Evolutionary conservation across 2,329 filamentous ascomycete genomes (phyloP).

Genomic region (Diaporthe aspalathi): DNA sequence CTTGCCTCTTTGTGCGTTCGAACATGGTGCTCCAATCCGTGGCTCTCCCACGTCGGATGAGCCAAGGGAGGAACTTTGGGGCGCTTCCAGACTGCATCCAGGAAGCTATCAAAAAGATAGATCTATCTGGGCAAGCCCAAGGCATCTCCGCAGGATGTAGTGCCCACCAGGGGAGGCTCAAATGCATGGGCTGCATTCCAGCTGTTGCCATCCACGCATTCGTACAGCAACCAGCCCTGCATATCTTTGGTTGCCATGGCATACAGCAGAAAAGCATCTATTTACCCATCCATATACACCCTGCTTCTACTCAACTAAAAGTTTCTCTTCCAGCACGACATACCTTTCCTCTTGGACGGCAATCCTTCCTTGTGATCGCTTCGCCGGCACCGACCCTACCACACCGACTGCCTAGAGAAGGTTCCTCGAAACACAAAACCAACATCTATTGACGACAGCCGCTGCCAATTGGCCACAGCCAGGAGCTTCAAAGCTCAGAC

Average conservation of each 20-base stretch:
- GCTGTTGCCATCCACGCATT: constrained; percentile 38
- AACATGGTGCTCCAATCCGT: constrained; percentile 24
- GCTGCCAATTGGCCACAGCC: neutral
- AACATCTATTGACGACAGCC: neutral
- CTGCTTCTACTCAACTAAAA: constrained; percentile 5
- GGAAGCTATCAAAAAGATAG: constrained; percentile 25
- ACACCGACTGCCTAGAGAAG: neutral
- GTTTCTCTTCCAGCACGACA: constrained; percentile 16
- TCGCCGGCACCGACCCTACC: neutral
- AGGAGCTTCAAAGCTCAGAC: constrained; percentile 14
- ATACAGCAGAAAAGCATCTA: constrained; percentile 25
- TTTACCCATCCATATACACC: constrained; percentile 31
- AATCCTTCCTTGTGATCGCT: neutral
- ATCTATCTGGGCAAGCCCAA: constrained; percentile 21
- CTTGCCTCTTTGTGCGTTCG: constrained; percentile 30
- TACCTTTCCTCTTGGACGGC: constrained; percentile 18
- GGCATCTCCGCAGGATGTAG: constrained; percentile 23
- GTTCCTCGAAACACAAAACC: neutral
- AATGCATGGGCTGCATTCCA: constrained; percentile 36
- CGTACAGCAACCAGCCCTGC: constrained; percentile 37
- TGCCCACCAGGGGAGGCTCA: constrained; percentile 30
- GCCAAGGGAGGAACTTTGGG: constrained; percentile 31
- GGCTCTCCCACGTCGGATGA: constrained; percentile 6
- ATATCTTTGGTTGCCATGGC: constrained; percentile 40
- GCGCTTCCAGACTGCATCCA: constrained; percentile 8